phyloP scores from a whole-genome alignment of 306 rosid species.

The Phaseolus lunatus region DNA sequence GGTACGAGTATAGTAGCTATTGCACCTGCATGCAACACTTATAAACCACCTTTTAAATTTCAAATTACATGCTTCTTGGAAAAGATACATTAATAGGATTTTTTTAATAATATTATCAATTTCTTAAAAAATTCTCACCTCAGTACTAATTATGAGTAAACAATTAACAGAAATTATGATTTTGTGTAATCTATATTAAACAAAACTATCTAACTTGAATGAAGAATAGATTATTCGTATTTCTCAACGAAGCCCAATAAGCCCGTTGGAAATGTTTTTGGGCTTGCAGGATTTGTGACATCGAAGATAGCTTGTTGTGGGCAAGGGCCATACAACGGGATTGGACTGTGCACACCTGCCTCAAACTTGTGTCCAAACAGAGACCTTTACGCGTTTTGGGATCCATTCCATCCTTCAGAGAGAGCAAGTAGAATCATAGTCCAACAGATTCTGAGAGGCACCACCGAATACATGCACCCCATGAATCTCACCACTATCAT shows the following conservation, averaged over 20 bases:
- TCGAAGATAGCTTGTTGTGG: slow-evolving; percentile 79
- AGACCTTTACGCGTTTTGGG: slow-evolving; percentile 81
- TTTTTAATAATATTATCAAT: too few species aligned
- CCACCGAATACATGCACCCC: slow-evolving; percentile 70
- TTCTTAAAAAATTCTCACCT: too few species aligned
- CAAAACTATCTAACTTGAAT: too few species aligned
- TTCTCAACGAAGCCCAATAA: too few species aligned
- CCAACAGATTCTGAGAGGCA: slow-evolving; percentile 65
- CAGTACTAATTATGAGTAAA: too few species aligned
- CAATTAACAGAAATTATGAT: too few species aligned
- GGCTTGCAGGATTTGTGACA: slow-evolving; percentile 61
- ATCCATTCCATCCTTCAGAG: slow-evolving; percentile 82
- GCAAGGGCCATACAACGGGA: slow-evolving; percentile 79
- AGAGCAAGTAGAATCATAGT: slow-evolving; percentile 67
- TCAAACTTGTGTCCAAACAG: slow-evolving; percentile 81
- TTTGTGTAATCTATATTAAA: too few species aligned
- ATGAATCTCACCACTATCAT: slow-evolving; percentile 79
- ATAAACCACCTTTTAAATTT: not conserved
- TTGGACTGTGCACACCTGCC: slow-evolving; percentile 68
- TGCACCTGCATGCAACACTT: not conserved
- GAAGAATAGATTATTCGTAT: too few species aligned
- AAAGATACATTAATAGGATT: too few species aligned
- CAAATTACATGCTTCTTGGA: not conserved
- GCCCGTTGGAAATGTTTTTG: slow-evolving; percentile 5
- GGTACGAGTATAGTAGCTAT: slow-evolving; percentile 42